Evolutionary conservation across 257 asterid genomes (phyloP).

Genomic region (Solanum ossicruentum): DNA sequence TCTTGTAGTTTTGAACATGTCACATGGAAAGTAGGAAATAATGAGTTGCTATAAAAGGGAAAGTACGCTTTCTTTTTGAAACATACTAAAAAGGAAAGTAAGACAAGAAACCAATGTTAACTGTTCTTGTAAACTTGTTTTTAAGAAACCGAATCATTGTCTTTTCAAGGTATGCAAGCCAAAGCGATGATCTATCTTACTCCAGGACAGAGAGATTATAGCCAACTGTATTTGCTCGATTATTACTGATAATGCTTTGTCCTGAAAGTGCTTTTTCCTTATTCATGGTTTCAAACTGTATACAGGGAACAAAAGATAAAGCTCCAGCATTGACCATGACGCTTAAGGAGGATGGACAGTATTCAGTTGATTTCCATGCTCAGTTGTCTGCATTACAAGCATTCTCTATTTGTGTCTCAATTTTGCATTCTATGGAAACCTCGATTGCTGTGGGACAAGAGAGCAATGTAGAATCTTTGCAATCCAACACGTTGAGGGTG

Average conservation of each 20-base stretch:
- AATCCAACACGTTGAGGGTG: slow-evolving; percentile 38
- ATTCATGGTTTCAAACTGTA: neutral
- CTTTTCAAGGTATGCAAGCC: neutral
- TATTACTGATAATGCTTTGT: neutral
- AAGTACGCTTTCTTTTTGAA: neutral
- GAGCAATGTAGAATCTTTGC: slow-evolving; percentile 25
- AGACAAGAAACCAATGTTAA: neutral
- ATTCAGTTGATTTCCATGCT: slow-evolving; percentile 73
- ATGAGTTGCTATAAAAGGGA: neutral
- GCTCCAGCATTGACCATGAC: slow-evolving; percentile 51
- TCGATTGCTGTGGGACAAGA: slow-evolving; percentile 33
- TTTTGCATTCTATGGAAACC: slow-evolving; percentile 57
- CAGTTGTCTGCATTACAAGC: slow-evolving; percentile 79
- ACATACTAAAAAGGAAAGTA: neutral
- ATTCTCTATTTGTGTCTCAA: slow-evolving; percentile 67
- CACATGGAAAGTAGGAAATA: neutral
- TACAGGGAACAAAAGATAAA: slow-evolving; percentile 63
- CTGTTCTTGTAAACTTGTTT: neutral
- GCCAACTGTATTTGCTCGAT: neutral
- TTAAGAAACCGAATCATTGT: neutral
- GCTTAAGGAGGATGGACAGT: slow-evolving; percentile 46
- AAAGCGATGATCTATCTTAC: neutral
- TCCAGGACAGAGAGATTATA: neutral
- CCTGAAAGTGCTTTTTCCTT: neutral
- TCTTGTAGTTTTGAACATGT: neutral